These are phyloP conservation scores for Penicillium salamii DNA, from an alignment of 495 filamentous ascomycete genomes.

Conservation along the genomic window DNA sequence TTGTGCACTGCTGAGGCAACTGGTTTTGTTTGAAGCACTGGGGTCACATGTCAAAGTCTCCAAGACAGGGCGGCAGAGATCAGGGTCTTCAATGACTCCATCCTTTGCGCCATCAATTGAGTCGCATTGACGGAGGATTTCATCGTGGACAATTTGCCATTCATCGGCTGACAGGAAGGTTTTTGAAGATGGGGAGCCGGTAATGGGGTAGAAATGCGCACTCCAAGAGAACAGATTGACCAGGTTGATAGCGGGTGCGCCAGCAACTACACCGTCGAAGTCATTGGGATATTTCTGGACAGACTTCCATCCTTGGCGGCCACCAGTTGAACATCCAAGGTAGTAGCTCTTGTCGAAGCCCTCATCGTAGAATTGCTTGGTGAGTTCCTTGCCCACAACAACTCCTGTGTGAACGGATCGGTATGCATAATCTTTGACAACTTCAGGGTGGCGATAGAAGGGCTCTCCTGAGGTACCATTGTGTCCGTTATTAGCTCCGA, in stretches of 20 bases:
- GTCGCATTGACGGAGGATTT: constrained; percentile 66
- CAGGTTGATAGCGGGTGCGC: constrained; percentile 52
- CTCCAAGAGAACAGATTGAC: constrained; percentile 53
- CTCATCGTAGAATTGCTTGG: constrained; percentile 45
- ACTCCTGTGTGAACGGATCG: constrained; percentile 51
- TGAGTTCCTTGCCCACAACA: constrained; percentile 49
- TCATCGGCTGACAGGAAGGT: constrained; percentile 51
- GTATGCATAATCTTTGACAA: constrained; percentile 49
- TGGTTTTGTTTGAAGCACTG: constrained; percentile 23
- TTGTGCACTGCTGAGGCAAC: constrained; percentile 57
- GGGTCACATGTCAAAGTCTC: constrained; percentile 50
- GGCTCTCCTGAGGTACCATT: constrained; percentile 49
- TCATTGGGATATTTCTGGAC: constrained; percentile 50
- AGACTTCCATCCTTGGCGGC: constrained; percentile 51
- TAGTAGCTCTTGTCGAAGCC: constrained; percentile 51
- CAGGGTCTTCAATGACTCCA: constrained; percentile 59
- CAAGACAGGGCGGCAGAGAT: constrained; percentile 54
- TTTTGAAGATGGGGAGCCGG: constrained; percentile 40
- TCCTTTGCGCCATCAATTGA: constrained; percentile 64
- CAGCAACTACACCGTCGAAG: constrained; percentile 67
- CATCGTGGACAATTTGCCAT: constrained; percentile 52
- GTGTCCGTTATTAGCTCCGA: constrained; percentile 58
- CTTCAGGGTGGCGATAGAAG: constrained; percentile 51
- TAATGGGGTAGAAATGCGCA: constrained; percentile 50
- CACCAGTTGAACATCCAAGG: constrained; percentile 56